Evolutionary conservation across 2,329 filamentous ascomycete genomes (phyloP).

Genomic region (Coniochaeta pulveracea): DNA sequence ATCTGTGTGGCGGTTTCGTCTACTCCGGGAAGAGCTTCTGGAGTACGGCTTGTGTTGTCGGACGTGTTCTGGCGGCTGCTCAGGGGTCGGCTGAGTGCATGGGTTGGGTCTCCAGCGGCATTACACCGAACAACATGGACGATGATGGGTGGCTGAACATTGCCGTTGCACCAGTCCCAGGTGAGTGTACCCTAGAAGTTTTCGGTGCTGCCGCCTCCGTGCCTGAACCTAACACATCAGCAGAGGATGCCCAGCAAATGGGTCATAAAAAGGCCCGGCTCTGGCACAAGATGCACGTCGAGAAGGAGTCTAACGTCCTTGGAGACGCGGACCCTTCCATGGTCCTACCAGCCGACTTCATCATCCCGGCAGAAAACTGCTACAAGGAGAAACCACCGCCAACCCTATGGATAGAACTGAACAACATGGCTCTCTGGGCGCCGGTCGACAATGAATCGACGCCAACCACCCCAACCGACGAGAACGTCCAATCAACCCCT

Average conservation of each 20-base stretch:
- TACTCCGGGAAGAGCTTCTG: constrained; percentile 56
- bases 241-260: constrained; percentile 36
- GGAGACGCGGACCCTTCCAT: constrained; percentile 43
- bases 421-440: constrained; percentile 35
- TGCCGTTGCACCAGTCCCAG: constrained; percentile 39
- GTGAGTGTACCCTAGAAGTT: too few relatives aligned
- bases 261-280: constrained; percentile 47
- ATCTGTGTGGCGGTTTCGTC: constrained; percentile 53
- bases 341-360: constrained; percentile 50
- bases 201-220: too few relatives aligned
- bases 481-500: constrained; percentile 23
- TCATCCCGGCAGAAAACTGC: constrained; percentile 45
- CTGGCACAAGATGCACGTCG: constrained; percentile 48
- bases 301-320: constrained; percentile 48
- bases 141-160: constrained; percentile 49
- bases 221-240: background rate
- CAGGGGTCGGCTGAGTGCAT: constrained; percentile 53
- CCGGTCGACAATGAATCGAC: constrained; percentile 31
- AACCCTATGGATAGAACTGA: constrained; percentile 34
- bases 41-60: constrained; percentile 56
- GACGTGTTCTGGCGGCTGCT: constrained; percentile 51
- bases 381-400: constrained; percentile 36
- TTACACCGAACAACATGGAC: constrained; percentile 38
- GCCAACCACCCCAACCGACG: constrained; percentile 30
- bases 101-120: constrained; percentile 56